A percentile compares a stretch with the other conserved stretches of the same genome.
These are phyloP conservation scores for Hawksworthiomyces lignivorus DNA, from an alignment of 2,329 filamentous ascomycete species.

Conservation along the genomic window DNA sequence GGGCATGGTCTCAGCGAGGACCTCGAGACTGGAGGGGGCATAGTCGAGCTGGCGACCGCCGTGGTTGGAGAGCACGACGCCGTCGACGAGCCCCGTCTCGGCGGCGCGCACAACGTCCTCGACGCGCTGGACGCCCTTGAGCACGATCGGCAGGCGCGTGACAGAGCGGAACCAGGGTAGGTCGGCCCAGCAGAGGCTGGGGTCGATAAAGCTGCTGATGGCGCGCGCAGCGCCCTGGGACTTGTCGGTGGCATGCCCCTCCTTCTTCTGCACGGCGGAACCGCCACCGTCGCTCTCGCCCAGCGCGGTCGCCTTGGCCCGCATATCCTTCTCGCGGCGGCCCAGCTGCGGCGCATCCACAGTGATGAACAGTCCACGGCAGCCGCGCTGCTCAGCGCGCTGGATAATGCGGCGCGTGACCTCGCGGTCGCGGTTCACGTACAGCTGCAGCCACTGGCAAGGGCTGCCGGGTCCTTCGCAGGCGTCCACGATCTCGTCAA, in stretches of 20 bases:
- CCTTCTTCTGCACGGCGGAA: slow-evolving; percentile 74
- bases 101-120: slow-evolving; percentile 89
- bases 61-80: slow-evolving; percentile 92
- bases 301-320: slow-evolving; percentile 64
- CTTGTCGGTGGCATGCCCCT: slow-evolving; percentile 67
- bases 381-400: slow-evolving; percentile 85
- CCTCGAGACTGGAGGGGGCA: slow-evolving; percentile 78
- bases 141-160: slow-evolving; percentile 88
- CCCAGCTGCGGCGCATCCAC: slow-evolving; percentile 96
- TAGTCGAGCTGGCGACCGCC: slow-evolving; percentile 92
- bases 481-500: slow-evolving; percentile 94
- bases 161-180: slow-evolving; percentile 87
- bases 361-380: slow-evolving; percentile 95
- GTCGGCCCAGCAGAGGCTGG: slow-evolving; percentile 85
- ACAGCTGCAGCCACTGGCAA: slow-evolving; percentile 93
- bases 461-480: slow-evolving; percentile 57
- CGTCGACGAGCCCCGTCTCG: slow-evolving; percentile 66
- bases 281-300: slow-evolving; percentile 68
- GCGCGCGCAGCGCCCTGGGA: slow-evolving; percentile 89
- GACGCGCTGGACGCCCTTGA: slow-evolving; percentile 94
- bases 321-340: slow-evolving; percentile 95
- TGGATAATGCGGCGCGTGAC: slow-evolving; percentile 87
- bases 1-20: slow-evolving; percentile 90
- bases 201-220: slow-evolving; percentile 96
- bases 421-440: slow-evolving; percentile 90